A percentile compares a stretch with the other conserved stretches of the same genome.
Conservation (phyloP, 208 protist species). For the Borovskyia barvae region DNA sequence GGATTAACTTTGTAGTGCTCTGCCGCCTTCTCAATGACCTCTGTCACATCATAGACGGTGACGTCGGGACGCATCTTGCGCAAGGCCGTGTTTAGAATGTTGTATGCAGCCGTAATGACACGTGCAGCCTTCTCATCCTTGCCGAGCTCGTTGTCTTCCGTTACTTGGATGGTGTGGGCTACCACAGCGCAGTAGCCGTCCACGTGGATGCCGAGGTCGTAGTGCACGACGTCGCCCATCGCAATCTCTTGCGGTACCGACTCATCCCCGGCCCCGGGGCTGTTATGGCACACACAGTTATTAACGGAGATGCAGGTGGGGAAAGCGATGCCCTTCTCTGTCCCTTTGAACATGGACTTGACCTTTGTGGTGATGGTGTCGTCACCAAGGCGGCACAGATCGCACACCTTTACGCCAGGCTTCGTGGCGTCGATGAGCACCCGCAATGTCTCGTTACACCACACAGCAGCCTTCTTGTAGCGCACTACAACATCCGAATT, state of each 20-base stretch:
- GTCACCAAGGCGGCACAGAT: constrained; percentile 87
- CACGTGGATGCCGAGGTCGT: constrained; percentile 98
- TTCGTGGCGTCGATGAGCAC: constrained; percentile 81
- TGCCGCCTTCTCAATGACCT: constrained; percentile 95
- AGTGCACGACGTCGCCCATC: constrained; percentile 97
- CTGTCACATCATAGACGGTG: constrained; percentile 92
- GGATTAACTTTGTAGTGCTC: constrained; percentile 92
- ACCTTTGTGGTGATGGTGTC: constrained; percentile 83
- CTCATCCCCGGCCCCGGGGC: constrained; percentile 89
- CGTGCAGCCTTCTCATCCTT: constrained; percentile 90
- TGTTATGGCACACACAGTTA: constrained; percentile 97
- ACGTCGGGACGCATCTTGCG: constrained; percentile 88
- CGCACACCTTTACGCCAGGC: constrained; percentile 86
- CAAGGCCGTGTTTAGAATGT: constrained; percentile 91
- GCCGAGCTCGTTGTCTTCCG: constrained; percentile 75
- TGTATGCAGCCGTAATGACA: constrained; percentile 95
- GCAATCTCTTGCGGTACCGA: constrained; percentile 70
- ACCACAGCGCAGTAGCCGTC: constrained; percentile 97
- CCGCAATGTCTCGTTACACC: constrained; percentile 94
- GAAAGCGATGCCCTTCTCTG: constrained; percentile 98
- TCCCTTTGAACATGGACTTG: constrained; percentile 91
- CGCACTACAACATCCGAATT: constrained; percentile 96
- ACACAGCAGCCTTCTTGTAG: constrained; percentile 95
- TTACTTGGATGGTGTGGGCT: constrained; percentile 96
- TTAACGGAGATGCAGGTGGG: constrained; percentile 99